A percentile compares a stretch with the other conserved stretches of the same genome.
These are phyloP conservation scores for Eucalyptus sideroxylon DNA, from an alignment of 345 rosid species.

Conservation along the genomic window DNA sequence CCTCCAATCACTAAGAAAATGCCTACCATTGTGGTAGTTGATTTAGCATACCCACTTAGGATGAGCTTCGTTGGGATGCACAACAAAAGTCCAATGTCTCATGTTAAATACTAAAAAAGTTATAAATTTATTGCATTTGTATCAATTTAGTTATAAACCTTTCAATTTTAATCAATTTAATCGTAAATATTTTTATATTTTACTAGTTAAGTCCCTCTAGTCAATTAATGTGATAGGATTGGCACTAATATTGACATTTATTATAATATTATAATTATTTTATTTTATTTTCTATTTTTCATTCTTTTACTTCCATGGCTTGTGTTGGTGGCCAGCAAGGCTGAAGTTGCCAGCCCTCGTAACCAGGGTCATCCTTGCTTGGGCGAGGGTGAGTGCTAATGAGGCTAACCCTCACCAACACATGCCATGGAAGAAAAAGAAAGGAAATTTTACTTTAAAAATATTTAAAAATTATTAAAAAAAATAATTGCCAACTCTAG, in stretches of 20 bases:
- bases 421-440: background rate
- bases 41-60: background rate
- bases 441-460: too few species aligned
- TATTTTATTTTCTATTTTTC: background rate
- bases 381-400: background rate
- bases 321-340: background rate
- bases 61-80: background rate
- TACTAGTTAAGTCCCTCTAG: accelerated
- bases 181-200: too few species aligned
- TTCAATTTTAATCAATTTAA: too few species aligned
- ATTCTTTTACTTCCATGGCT: background rate
- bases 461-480: too few species aligned
- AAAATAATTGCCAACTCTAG: too few species aligned
- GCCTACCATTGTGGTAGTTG: background rate
- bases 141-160: accelerated
- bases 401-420: background rate
- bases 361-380: too few species aligned
- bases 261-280: too few species aligned
- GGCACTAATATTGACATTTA: too few species aligned
- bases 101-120: background rate
- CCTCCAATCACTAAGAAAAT: background rate
- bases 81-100: background rate
- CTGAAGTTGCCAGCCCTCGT: background rate
- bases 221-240: too few species aligned
- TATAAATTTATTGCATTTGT: too few species aligned